phyloP scores from a whole-genome alignment of 2,329 filamentous ascomycete genomes.

The Onygenales sp. region DNA sequence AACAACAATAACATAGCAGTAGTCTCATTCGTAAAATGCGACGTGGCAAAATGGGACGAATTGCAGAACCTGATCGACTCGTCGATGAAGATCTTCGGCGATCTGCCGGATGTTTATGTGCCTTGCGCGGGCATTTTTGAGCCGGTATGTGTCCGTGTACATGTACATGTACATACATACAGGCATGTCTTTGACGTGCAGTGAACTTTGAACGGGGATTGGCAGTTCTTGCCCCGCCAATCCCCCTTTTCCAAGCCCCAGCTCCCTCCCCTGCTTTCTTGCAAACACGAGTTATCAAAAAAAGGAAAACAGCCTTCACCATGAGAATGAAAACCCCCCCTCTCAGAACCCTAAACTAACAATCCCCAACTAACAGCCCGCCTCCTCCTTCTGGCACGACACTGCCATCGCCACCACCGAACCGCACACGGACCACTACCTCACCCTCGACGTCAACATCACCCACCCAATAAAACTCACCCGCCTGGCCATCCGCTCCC shows the following conservation, averaged over 20 bases:
- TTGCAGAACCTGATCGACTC: slow-evolving; percentile 19
- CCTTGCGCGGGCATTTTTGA: slow-evolving; percentile 32
- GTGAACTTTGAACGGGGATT: too few species aligned
- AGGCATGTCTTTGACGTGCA: too few species aligned
- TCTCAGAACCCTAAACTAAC: neutral
- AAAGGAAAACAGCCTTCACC: neutral
- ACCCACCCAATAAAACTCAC: slow-evolving; percentile 31
- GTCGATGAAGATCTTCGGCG: slow-evolving; percentile 18
- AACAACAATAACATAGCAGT: slow-evolving; percentile 7
- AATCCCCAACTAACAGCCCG: slow-evolving; percentile 3
- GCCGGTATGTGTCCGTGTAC: slow-evolving; percentile 13
- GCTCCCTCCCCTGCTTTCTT: too few species aligned
- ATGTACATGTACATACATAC: too few species aligned
- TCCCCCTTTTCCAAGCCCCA: neutral
- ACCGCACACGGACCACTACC: slow-evolving; percentile 17
- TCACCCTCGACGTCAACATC: slow-evolving; percentile 24
- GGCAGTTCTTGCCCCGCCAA: too few species aligned
- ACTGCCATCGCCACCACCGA: slow-evolving; percentile 12
- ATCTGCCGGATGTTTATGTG: slow-evolving; percentile 29
- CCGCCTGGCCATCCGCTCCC: slow-evolving; percentile 23
- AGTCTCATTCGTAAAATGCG: slow-evolving; percentile 20
- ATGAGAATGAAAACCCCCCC: neutral
- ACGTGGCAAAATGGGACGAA: slow-evolving; percentile 24
- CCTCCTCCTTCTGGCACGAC: slow-evolving; percentile 30
- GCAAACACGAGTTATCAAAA: neutral